A percentile compares a stretch with the other conserved stretches of the same genome.
phyloP scores from a whole-genome alignment of 495 filamentous ascomycete genomes.

The Letharia columbiana region DNA sequence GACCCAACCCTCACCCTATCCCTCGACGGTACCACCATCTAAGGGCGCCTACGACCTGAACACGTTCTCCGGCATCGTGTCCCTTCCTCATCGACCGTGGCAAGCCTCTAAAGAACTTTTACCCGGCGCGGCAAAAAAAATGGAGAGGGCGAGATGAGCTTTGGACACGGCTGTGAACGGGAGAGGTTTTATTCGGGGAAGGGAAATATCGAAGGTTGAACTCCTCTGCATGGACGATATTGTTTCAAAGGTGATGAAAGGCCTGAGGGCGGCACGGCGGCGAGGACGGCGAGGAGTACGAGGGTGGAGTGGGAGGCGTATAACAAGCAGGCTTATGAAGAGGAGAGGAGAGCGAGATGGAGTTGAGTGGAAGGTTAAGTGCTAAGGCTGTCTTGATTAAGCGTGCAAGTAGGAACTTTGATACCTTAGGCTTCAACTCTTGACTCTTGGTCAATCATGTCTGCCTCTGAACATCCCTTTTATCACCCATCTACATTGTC shows the following conservation, averaged over 20 bases:
- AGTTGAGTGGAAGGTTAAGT: background rate
- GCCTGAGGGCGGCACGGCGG: constrained; percentile 3
- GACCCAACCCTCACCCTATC: constrained; percentile 18
- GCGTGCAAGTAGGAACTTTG: too few species aligned
- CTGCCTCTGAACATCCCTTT: too few species aligned
- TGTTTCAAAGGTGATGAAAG: constrained; percentile 12
- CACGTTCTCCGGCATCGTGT: constrained; percentile 23
- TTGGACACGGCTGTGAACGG: constrained; percentile 15
- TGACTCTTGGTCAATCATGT: too few species aligned
- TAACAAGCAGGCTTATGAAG: constrained; percentile 19
- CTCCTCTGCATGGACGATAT: constrained; percentile 19
- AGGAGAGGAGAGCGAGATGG: constrained; percentile 17
- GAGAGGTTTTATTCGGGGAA: constrained; percentile 14
- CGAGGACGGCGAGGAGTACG: constrained; percentile 15
- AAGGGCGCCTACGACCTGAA: constrained; percentile 28
- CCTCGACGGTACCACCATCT: constrained; percentile 22
- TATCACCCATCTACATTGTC: too few species aligned
- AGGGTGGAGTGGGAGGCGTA: constrained; percentile 22
- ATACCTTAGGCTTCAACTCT: too few species aligned
- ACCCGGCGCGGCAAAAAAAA: constrained; percentile 22
- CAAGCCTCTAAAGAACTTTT: constrained; percentile 7
- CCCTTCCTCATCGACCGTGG: constrained; percentile 17
- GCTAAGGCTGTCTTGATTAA: background rate
- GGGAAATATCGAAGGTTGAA: constrained; percentile 16
- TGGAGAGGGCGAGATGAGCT: constrained; percentile 22